These are phyloP conservation scores for Cokeromyces recurvatus DNA, from an alignment of 371 early-diverging fungal genomes.

Conservation along the genomic window DNA sequence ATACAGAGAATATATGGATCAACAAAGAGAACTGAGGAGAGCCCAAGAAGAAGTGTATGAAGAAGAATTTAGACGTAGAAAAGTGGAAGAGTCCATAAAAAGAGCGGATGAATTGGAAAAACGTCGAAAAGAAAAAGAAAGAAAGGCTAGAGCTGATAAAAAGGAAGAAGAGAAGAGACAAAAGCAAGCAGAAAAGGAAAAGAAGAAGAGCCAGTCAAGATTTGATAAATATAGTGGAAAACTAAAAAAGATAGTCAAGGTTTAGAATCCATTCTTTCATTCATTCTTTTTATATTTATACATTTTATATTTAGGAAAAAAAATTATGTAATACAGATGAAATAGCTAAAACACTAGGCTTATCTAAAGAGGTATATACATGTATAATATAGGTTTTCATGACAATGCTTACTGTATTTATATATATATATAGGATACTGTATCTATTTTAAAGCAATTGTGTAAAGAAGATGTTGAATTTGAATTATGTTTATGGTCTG, in stretches of 20 bases:
- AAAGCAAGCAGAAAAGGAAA: constrained; percentile 30
- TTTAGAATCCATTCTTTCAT: constrained; percentile 1
- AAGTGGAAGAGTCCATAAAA: constrained; percentile 31
- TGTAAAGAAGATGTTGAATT: constrained; percentile 16
- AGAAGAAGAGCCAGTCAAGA: constrained; percentile 16
- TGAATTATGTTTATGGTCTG: constrained; percentile 18
- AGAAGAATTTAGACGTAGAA: constrained; percentile 27
- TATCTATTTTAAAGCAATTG: constrained; percentile 15
- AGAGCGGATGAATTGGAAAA: constrained; percentile 31
- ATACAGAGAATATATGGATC: constrained; percentile 46
- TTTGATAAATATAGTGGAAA: constrained; percentile 29
- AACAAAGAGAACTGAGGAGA: constrained; percentile 28
- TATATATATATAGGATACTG: constrained; percentile 2
- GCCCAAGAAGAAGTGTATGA: constrained; percentile 32
- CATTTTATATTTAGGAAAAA: constrained; percentile 1
- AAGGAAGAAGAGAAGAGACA: constrained; percentile 25
- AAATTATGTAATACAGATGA: constrained; percentile 11
- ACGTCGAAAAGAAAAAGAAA: constrained; percentile 24
- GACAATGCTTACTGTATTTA: no score
- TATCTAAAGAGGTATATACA: constrained; percentile 6
- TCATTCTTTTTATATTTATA: not conserved
- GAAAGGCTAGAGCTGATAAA: constrained; percentile 27
- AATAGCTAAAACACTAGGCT: constrained; percentile 6
- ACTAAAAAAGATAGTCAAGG: constrained; percentile 26
- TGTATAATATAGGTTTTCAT: no score